phyloP scores from a whole-genome alignment of 2,329 filamentous ascomycete genomes.

The Epichloe typhina region DNA sequence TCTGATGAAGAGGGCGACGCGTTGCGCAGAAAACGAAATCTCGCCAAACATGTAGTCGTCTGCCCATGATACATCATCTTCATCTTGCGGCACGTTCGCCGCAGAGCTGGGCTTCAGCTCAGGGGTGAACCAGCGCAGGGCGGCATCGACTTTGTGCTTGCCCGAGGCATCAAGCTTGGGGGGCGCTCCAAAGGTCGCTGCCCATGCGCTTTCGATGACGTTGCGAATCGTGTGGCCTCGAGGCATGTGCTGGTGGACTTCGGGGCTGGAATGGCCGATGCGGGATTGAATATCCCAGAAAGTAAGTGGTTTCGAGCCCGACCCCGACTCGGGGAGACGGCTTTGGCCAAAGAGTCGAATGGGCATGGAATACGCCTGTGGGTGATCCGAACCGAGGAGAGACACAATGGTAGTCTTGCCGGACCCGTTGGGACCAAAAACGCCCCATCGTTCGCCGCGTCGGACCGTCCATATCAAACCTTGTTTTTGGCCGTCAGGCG shows the following conservation, averaged over 20 bases:
- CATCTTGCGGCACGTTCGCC: constrained; percentile 7
- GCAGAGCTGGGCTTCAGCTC: constrained; percentile 53
- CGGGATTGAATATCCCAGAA: constrained; percentile 86
- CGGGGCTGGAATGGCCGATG: constrained; percentile 86
- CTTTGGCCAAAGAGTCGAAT: constrained; percentile 75
- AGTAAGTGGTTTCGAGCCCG: constrained; percentile 56
- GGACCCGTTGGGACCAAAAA: constrained; percentile 88
- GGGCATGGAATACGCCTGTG: constrained; percentile 81
- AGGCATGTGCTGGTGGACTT: constrained; percentile 89
- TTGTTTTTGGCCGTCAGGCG: constrained; percentile 31
- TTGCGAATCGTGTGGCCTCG: constrained; percentile 58
- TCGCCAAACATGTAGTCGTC: constrained; percentile 55
- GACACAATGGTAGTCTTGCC: constrained; percentile 93
- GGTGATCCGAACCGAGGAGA: constrained; percentile 88
- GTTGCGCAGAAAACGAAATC: constrained; percentile 68
- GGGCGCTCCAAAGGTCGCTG: constrained; percentile 70
- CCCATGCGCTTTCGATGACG: constrained; percentile 76
- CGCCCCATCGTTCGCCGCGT: constrained; percentile 75
- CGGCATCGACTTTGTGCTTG: constrained; percentile 49
- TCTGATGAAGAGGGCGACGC: constrained; percentile 71
- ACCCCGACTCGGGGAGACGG: constrained; percentile 61
- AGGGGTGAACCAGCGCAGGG: constrained; percentile 61
- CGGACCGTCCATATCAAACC: constrained; percentile 76
- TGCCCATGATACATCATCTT: constrained; percentile 45
- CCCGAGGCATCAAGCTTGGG: constrained; percentile 50